These are phyloP conservation scores for Colletotrichum magnum DNA, from an alignment of 2,329 filamentous ascomycete genomes.

Conservation along the genomic window DNA sequence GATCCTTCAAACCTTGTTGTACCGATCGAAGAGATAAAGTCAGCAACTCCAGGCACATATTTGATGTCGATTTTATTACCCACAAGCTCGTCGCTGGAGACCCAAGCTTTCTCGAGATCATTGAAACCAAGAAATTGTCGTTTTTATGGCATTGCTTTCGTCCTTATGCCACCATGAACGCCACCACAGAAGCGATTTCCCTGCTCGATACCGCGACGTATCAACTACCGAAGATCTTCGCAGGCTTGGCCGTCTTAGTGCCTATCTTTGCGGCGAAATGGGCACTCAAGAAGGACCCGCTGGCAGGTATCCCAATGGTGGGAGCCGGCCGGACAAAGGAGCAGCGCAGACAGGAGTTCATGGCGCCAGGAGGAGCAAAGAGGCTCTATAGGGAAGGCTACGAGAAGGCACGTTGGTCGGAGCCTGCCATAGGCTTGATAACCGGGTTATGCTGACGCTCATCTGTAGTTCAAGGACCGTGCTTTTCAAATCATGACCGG, in stretches of 20 bases:
- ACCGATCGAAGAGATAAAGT: too few species aligned
- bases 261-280: slow-evolving; percentile 10
- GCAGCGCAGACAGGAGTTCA: slow-evolving; percentile 5
- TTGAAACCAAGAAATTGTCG: not conserved
- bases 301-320: not conserved
- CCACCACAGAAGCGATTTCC: not conserved
- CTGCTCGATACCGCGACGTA: not conserved
- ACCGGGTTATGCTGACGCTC: not conserved
- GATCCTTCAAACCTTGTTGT: too few species aligned
- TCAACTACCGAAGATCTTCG: not conserved
- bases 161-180: not conserved
- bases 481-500: not conserved
- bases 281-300: not conserved
- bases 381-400: slow-evolving; percentile 5
- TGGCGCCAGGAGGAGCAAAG: slow-evolving; percentile 9
- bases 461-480: not conserved
- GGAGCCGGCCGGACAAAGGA: slow-evolving; percentile 5
- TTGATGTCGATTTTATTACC: too few species aligned
- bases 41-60: too few species aligned
- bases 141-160: not conserved
- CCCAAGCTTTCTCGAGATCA: not conserved
- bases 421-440: not conserved
- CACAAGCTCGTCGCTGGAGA: too few species aligned
- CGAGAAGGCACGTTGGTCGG: not conserved
- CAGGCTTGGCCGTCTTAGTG: not conserved